Percentiles rank a stretch among this genome's conserved stretches.
Conservation (phyloP, 2,329 filamentous ascomycete species). For the Xylaria arbuscula region DNA sequence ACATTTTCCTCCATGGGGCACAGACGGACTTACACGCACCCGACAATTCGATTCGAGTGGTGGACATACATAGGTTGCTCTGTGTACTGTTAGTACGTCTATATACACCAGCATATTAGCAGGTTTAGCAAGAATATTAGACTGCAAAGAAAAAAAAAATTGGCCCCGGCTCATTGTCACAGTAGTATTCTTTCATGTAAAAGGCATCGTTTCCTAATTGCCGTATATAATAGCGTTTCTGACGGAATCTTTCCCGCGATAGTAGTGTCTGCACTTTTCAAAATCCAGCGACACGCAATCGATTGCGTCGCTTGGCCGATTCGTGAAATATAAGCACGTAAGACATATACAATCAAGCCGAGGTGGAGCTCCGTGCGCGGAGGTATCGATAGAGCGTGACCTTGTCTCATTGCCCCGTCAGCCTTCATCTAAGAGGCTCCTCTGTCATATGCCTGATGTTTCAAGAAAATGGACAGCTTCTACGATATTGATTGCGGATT, state of each 20-base stretch:
- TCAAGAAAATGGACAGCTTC: background rate
- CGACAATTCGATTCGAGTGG: background rate
- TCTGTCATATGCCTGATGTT: slow-evolving; percentile 3
- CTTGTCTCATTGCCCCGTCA: background rate
- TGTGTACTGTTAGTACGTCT: background rate
- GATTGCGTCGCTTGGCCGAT: background rate
- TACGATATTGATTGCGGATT: background rate
- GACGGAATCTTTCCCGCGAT: background rate
- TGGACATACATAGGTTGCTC: background rate
- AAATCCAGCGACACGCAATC: background rate
- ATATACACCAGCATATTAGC: slow-evolving; percentile 4
- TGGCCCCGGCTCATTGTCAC: background rate
- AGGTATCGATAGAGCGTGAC: slow-evolving; percentile 4
- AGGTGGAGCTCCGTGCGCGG: slow-evolving; percentile 7
- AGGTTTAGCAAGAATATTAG: background rate
- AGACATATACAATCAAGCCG: slow-evolving; percentile 10
- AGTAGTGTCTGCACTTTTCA: background rate
- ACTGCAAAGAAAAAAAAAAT: background rate
- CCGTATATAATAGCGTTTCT: background rate
- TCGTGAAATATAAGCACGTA: background rate
- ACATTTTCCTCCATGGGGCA: background rate
- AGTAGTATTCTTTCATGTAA: background rate
- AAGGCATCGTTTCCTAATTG: background rate
- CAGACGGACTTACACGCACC: background rate
- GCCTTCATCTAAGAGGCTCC: background rate